These are phyloP conservation scores for Citrus inodora DNA, from an alignment of 345 rosid species.

Conservation along the genomic window DNA sequence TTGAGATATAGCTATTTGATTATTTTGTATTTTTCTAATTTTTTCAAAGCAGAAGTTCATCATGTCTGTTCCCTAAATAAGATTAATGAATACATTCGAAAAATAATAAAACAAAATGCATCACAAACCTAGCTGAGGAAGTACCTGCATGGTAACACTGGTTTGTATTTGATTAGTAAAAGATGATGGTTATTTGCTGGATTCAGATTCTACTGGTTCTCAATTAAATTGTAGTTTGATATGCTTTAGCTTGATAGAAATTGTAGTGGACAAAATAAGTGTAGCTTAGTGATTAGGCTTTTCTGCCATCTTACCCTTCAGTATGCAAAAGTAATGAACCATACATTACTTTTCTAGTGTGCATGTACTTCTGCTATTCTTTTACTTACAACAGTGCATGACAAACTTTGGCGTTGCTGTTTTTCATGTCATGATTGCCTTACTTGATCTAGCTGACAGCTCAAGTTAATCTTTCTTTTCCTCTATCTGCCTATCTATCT, in stretches of 20 bases:
- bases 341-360: background rate
- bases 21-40: background rate
- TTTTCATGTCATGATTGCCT: background rate
- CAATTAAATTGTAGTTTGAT: background rate
- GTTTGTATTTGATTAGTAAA: background rate
- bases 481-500: no score
- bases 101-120: background rate
- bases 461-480: background rate
- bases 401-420: background rate
- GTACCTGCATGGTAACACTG: background rate
- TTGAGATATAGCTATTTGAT: background rate
- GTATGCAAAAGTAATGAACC: background rate
- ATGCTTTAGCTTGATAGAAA: background rate
- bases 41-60: background rate
- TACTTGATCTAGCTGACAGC: background rate
- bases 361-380: background rate
- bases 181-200: background rate
- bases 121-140: background rate
- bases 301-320: background rate
- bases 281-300: background rate
- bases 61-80: background rate
- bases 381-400: background rate
- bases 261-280: background rate
- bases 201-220: background rate
- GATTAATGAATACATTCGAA: background rate